Conservation (phyloP, 345 rosid species). For the Eucalyptus tenuipes region DNA sequence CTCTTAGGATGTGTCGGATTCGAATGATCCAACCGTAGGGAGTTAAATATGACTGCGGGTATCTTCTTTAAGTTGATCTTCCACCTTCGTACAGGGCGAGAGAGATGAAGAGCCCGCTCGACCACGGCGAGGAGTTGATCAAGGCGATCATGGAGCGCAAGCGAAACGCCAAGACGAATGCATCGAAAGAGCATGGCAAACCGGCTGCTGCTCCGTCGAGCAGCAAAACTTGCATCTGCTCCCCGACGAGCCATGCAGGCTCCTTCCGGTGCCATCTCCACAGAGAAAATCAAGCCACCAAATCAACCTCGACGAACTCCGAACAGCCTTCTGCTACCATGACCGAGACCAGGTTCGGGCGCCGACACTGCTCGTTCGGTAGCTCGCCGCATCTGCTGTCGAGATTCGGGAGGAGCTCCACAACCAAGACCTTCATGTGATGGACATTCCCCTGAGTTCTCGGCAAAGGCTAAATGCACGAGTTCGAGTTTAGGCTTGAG, state of each 20-base stretch:
- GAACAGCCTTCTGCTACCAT: background rate
- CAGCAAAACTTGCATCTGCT: slow-evolving; percentile 2
- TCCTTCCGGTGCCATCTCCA: slow-evolving; percentile 22
- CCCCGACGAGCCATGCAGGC: slow-evolving; percentile 11
- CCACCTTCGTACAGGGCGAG: background rate
- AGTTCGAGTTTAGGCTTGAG: background rate
- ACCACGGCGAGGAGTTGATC: background rate
- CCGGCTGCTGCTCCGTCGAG: background rate
- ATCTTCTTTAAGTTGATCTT: background rate
- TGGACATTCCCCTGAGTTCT: background rate
- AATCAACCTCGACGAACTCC: background rate
- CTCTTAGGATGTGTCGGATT: background rate
- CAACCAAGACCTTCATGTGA: background rate
- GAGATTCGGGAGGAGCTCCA: background rate
- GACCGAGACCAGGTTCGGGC: background rate
- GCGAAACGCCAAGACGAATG: background rate
- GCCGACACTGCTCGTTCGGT: background rate
- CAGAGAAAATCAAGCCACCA: background rate
- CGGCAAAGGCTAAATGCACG: background rate
- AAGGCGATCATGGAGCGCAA: background rate
- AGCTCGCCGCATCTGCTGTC: background rate
- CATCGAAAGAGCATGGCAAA: background rate
- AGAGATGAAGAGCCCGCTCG: background rate
- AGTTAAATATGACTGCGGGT: background rate
- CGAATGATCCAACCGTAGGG: too few relatives aligned